Evolutionary conservation across 1,139 yeast species (phyloP).

Genomic region (Sugiyamaella neomexicana): DNA sequence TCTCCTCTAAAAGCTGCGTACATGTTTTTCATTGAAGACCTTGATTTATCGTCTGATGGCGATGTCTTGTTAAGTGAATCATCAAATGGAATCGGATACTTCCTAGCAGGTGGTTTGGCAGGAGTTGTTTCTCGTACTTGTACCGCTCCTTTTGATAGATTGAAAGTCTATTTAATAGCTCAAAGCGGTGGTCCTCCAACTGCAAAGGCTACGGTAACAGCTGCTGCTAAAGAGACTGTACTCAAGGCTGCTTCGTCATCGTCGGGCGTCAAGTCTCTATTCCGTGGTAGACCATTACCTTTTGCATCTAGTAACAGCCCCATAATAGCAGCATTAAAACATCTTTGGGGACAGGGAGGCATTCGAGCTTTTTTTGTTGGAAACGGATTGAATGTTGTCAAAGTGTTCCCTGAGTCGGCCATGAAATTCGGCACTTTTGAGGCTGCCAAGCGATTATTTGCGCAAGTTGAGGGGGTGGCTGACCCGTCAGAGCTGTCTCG

Average conservation of each 20-base stretch:
- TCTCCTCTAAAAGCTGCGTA: slow-evolving; percentile 79
- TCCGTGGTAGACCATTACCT: slow-evolving; percentile 6
- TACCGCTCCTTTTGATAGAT: slow-evolving; percentile 95
- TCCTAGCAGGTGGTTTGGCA: slow-evolving; percentile 90
- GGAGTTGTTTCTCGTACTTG: slow-evolving; percentile 97
- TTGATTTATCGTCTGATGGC: slow-evolving; percentile 84
- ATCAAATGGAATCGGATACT: slow-evolving; percentile 82
- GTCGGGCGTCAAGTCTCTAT: slow-evolving; percentile 16
- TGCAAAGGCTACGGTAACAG: slow-evolving; percentile 29
- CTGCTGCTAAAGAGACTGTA: slow-evolving; percentile 30
- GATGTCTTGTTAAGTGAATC: slow-evolving; percentile 84
- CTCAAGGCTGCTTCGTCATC: slow-evolving; percentile 4
- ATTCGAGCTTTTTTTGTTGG: slow-evolving; percentile 87
- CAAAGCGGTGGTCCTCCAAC: slow-evolving; percentile 58
- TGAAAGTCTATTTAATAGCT: slow-evolving; percentile 90
- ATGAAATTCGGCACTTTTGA: slow-evolving; percentile 97
- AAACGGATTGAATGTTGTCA: slow-evolving; percentile 87
- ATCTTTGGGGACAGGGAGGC: slow-evolving; percentile 89
- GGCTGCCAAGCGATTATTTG: slow-evolving; percentile 72
- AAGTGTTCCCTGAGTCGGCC: slow-evolving; percentile 96
- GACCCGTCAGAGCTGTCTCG: slow-evolving; percentile 74
- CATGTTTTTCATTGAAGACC: slow-evolving; percentile 74
- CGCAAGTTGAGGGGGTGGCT: slow-evolving; percentile 72
- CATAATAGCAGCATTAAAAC: slow-evolving; percentile 62
- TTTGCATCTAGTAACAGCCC: slow-evolving; percentile 12